These are phyloP conservation scores for Monsonia emarginata DNA, from an alignment of 441 rosid species.

Conservation along the genomic window DNA sequence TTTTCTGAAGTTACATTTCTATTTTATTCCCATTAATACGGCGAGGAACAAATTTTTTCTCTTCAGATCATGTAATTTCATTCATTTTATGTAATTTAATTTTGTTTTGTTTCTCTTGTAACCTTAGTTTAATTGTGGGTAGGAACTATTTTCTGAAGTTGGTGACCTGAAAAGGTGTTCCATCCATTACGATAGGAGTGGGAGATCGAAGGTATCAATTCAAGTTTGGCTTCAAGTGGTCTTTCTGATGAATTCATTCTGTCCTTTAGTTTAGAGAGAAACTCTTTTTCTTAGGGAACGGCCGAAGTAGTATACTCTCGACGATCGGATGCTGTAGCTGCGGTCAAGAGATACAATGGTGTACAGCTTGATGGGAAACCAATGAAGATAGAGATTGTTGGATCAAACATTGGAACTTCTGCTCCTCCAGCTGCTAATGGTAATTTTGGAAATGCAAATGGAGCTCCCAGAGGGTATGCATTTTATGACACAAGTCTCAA, in stretches of 20 bases:
- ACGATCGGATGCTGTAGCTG: slow-evolving; percentile 63
- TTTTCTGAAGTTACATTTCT: background rate
- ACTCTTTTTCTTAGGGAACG: slow-evolving; percentile 60
- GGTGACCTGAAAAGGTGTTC: slow-evolving; percentile 77
- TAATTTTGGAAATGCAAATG: slow-evolving; percentile 36
- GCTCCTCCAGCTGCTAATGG: slow-evolving; percentile 32
- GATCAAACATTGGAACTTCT: slow-evolving; percentile 44
- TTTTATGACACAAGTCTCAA: background rate
- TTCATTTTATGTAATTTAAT: background rate
- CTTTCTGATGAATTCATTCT: slow-evolving; percentile 35
- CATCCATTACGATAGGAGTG: slow-evolving; percentile 76
- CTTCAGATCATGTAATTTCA: background rate
- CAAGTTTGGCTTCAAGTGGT: slow-evolving; percentile 32
- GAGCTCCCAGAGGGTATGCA: slow-evolving; percentile 53
- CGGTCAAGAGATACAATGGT: slow-evolving; percentile 72
- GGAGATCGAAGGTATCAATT: slow-evolving; percentile 81
- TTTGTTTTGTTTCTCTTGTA: background rate
- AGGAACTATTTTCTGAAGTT: slow-evolving; percentile 85
- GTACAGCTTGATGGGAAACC: slow-evolving; percentile 91
- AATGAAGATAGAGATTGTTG: slow-evolving; percentile 83
- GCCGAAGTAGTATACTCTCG: slow-evolving; percentile 77
- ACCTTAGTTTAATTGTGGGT: slow-evolving; percentile 7
- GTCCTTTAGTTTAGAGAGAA: slow-evolving; percentile 33
- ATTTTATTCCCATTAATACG: background rate
- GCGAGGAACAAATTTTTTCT: background rate